Evolutionary conservation across 2,329 filamentous ascomycete species (phyloP).

Genomic region (Fonsecaea monophora): DNA sequence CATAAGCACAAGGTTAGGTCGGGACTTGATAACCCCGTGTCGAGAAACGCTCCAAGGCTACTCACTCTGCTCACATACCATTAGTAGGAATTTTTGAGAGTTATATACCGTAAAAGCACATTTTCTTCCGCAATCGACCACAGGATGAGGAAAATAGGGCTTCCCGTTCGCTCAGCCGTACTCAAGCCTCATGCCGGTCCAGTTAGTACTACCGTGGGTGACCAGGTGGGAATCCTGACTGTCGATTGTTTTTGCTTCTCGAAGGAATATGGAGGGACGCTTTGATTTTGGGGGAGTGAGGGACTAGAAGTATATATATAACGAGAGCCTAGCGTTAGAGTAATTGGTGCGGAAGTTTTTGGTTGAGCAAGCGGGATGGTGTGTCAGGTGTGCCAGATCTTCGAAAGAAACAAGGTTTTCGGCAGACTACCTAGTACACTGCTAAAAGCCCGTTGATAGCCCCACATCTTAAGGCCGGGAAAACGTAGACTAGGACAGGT

Average conservation of each 20-base stretch:
- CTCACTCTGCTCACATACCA: too few species aligned
- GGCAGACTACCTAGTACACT: too few species aligned
- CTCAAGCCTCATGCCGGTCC: background rate
- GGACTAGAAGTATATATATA: too few species aligned
- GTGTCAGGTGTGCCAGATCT: background rate
- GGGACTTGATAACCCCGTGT: too few species aligned
- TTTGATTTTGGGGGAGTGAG: too few species aligned
- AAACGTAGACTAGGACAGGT: too few species aligned
- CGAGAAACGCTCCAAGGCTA: too few species aligned
- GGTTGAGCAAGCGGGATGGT: background rate
- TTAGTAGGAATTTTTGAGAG: too few species aligned
- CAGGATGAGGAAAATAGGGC: conserved; percentile 2
- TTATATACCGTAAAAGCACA: background rate
- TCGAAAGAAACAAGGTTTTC: background rate
- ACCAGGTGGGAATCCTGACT: conserved; percentile 3
- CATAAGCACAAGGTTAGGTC: too few species aligned
- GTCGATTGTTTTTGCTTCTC: conserved; percentile 1
- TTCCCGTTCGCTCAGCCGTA: conserved; percentile 4
- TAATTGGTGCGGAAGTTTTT: background rate
- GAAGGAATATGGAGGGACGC: background rate
- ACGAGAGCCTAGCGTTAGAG: background rate
- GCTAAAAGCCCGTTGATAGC: too few species aligned
- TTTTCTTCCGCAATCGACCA: background rate
- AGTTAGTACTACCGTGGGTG: background rate
- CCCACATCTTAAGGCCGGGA: too few species aligned